Evolutionary conservation across 1,284 basidiomycete genomes (phyloP).

Genomic region (Porodaedalea pini): DNA sequence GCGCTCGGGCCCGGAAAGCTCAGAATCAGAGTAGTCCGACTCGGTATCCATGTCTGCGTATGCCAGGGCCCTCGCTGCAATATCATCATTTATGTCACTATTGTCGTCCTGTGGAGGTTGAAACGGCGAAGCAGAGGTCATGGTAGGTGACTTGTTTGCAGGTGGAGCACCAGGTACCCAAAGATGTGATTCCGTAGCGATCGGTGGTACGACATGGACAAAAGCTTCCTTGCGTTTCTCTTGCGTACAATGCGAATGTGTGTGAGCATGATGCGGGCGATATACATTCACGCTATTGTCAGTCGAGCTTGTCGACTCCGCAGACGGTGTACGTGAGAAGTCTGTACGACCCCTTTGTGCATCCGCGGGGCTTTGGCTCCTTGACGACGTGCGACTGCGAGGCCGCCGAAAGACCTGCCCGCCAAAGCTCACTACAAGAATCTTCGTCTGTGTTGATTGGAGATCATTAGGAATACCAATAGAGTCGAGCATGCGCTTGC

Average conservation of each 20-base stretch:
- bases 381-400: slow-evolving; percentile 38
- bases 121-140: slow-evolving; percentile 12
- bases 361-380: slow-evolving; percentile 27
- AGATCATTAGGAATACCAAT: slow-evolving; percentile 56
- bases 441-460: slow-evolving; percentile 49
- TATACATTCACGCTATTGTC: not conserved
- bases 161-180: slow-evolving; percentile 43
- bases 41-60: not conserved
- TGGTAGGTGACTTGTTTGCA: slow-evolving; percentile 29
- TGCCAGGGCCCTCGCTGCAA: slow-evolving; percentile 2
- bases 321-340: slow-evolving; percentile 4
- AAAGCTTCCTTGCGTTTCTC: not conserved
- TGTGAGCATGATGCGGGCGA: not conserved
- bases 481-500: slow-evolving; percentile 48
- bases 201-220: slow-evolving; percentile 16
- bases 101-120: not conserved
- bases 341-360: slow-evolving; percentile 3
- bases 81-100: slow-evolving; percentile 15
- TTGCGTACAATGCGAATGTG: not conserved
- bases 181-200: slow-evolving; percentile 34
- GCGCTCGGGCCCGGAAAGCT: slow-evolving; percentile 27
- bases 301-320: slow-evolving; percentile 15
- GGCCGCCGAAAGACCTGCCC: slow-evolving; percentile 70
- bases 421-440: slow-evolving; percentile 75
- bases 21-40: slow-evolving; percentile 1